Conservation (phyloP, 2,329 filamentous ascomycete genomes). For the Clonostachys rhizophaga region DNA sequence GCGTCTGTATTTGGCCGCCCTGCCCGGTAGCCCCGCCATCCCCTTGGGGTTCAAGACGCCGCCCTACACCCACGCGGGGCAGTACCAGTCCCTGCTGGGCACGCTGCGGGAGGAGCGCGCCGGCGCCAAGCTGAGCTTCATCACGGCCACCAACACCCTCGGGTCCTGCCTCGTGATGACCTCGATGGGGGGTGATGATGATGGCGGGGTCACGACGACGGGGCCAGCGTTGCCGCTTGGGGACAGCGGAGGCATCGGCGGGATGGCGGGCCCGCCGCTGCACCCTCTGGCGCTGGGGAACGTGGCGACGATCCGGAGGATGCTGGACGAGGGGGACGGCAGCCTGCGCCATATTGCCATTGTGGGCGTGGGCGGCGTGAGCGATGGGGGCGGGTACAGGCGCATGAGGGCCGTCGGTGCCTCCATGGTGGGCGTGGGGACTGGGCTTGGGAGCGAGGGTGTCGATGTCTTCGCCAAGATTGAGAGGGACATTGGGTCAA, state of each 20-base stretch:
- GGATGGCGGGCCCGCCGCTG: constrained; percentile 66
- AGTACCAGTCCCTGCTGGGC: constrained; percentile 53
- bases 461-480: constrained; percentile 60
- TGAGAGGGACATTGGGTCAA: constrained; percentile 10
- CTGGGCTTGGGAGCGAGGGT: constrained; percentile 61
- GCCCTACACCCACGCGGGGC: constrained; percentile 66
- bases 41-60: constrained; percentile 67
- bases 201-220: neutral
- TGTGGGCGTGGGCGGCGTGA: constrained; percentile 70
- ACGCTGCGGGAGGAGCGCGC: constrained; percentile 35
- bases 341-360: constrained; percentile 51
- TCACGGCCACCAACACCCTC: constrained; percentile 71
- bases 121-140: constrained; percentile 47
- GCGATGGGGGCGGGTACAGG: constrained; percentile 54
- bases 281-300: constrained; percentile 74
- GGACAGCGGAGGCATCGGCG: constrained; percentile 52
- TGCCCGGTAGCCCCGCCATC: constrained; percentile 29
- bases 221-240: constrained; percentile 39
- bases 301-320: constrained; percentile 58
- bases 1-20: constrained; percentile 44
- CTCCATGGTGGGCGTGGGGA: constrained; percentile 62
- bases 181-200: constrained; percentile 3
- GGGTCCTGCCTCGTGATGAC: constrained; percentile 61
- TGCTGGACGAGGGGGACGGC: constrained; percentile 46
- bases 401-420: constrained; percentile 67